These are phyloP conservation scores for Yamadazyma philogaea DNA, from an alignment of 805 yeast species.

Conservation along the genomic window DNA sequence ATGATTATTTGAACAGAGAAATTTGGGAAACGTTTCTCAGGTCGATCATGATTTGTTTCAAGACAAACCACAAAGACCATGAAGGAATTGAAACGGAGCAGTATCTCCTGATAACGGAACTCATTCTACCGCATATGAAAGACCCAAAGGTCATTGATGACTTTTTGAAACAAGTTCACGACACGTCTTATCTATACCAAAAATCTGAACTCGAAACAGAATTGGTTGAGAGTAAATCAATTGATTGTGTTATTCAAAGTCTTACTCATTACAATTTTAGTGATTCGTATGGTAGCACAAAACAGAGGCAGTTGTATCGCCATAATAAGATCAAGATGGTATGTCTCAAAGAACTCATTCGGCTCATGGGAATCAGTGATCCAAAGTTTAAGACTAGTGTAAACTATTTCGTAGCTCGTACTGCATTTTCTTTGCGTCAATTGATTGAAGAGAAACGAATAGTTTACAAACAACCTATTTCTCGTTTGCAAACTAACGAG, in stretches of 20 bases:
- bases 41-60: constrained; percentile 40
- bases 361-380: constrained; percentile 22
- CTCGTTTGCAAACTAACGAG: constrained; percentile 64
- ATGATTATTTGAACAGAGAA: constrained; percentile 16
- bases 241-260: constrained; percentile 34
- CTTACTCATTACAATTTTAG: constrained; percentile 43
- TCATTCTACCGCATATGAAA: constrained; percentile 10
- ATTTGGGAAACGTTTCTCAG: constrained; percentile 44
- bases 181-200: constrained; percentile 56
- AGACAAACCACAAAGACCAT: constrained; percentile 20
- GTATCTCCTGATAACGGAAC: constrained; percentile 21
- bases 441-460: constrained; percentile 62
- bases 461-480: constrained; percentile 60
- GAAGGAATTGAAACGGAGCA: constrained; percentile 47
- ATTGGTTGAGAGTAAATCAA: constrained; percentile 23
- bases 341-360: constrained; percentile 55
- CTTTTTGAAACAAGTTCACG: constrained; percentile 52
- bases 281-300: constrained; percentile 62
- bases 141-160: constrained; percentile 32
- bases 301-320: constrained; percentile 40
- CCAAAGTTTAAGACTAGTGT: constrained; percentile 19
- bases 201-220: constrained; percentile 50
- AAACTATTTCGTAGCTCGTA: constrained; percentile 50
- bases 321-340: constrained; percentile 49
- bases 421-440: constrained; percentile 59